A percentile compares a stretch with the other conserved stretches of the same genome.
These are phyloP conservation scores for Agrocybe chaxingu DNA, from an alignment of 768 basidiomycete genomes.

Conservation along the genomic window DNA sequence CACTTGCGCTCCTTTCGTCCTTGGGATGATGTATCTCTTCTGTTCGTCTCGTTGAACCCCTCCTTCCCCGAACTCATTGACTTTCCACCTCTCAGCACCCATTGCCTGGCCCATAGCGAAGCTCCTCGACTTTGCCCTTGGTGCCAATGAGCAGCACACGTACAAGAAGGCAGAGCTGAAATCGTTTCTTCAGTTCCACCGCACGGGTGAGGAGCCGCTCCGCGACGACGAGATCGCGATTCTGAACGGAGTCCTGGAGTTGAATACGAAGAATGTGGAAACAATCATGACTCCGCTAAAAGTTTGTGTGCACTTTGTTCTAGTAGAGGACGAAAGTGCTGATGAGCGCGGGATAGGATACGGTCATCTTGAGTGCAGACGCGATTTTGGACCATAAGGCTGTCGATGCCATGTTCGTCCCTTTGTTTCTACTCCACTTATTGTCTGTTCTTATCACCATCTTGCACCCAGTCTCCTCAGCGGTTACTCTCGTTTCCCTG, in stretches of 20 bases:
- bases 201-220: slow-evolving; percentile 72
- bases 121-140: slow-evolving; percentile 79
- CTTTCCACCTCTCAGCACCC: slow-evolving; percentile 44
- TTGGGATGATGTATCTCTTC: slow-evolving; percentile 66
- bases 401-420: slow-evolving; percentile 67
- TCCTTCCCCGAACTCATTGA: not conserved
- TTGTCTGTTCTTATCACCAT: slow-evolving; percentile 1
- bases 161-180: slow-evolving; percentile 84
- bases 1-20: slow-evolving; percentile 70
- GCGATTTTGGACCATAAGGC: slow-evolving; percentile 73
- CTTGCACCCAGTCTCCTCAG: slow-evolving; percentile 48
- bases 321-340: not conserved
- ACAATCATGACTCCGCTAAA: slow-evolving; percentile 81
- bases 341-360: slow-evolving; percentile 48
- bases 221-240: slow-evolving; percentile 82
- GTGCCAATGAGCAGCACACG: slow-evolving; percentile 64
- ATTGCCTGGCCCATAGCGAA: slow-evolving; percentile 81
- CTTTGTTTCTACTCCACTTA: not conserved
- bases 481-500: slow-evolving; percentile 91
- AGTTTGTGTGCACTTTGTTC: slow-evolving; percentile 27
- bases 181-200: slow-evolving; percentile 78
- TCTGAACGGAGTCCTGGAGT: slow-evolving; percentile 74
- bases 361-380: slow-evolving; percentile 76
- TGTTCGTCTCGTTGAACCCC: slow-evolving; percentile 32
- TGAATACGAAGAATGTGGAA: slow-evolving; percentile 73